phyloP scores from a whole-genome alignment of 768 basidiomycete genomes.

The Boletellus sp. region DNA sequence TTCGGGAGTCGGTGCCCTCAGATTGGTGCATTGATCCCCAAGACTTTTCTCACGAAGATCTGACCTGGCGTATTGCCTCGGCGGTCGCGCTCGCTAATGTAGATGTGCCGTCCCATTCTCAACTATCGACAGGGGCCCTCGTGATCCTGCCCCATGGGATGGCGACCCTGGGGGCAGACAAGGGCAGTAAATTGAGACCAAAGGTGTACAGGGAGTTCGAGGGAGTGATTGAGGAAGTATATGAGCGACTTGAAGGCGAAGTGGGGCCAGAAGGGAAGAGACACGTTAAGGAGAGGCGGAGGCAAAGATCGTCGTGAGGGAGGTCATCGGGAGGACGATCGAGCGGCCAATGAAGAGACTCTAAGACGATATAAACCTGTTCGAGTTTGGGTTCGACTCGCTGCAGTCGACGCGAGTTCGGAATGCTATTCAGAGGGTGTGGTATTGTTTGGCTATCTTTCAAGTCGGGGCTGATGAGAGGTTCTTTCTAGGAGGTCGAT shows the following conservation, averaged over 20 bases:
- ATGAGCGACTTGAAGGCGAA: constrained; percentile 43
- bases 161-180: constrained; percentile 47
- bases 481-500: constrained; percentile 12
- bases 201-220: constrained; percentile 51
- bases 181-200: constrained; percentile 47
- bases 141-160: constrained; percentile 44
- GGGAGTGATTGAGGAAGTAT: constrained; percentile 38
- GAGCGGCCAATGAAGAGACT: constrained; percentile 14
- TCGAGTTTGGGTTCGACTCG: constrained; percentile 51
- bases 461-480: constrained; percentile 23
- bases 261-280: constrained; percentile 23
- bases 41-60: constrained; percentile 23
- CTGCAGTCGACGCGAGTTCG: constrained; percentile 48
- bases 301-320: constrained; percentile 11
- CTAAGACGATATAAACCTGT: constrained; percentile 38
- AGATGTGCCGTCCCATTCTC: constrained; percentile 50
- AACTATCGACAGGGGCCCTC: constrained; percentile 48
- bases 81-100: constrained; percentile 49
- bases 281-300: constrained; percentile 6
- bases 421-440: constrained; percentile 43
- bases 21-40: constrained; percentile 46
- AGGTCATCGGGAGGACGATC: constrained; percentile 21
- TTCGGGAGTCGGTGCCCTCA: constrained; percentile 50
- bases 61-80: constrained; percentile 36
- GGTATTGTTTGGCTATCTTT: constrained; percentile 24